Evolutionary conservation across 768 basidiomycete genomes (phyloP).

Genomic region (Phylloporus rhodoxanthus): DNA sequence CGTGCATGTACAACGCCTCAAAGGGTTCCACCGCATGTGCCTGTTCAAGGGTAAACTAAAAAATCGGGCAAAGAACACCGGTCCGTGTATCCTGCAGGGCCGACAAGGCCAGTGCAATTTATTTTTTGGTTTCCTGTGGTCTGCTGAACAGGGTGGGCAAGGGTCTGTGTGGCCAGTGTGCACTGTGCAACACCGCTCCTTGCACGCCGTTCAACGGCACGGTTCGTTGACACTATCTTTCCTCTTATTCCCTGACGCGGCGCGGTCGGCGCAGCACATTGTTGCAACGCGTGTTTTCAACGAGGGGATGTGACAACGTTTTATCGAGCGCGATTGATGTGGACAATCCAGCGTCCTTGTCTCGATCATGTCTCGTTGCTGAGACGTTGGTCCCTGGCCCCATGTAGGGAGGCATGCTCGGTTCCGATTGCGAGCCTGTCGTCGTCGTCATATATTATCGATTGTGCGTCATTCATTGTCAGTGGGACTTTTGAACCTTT

Average conservation of each 20-base stretch:
- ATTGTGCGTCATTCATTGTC: neutral
- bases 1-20: neutral
- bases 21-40: slow-evolving; percentile 7
- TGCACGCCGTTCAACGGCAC: neutral
- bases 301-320: slow-evolving; percentile 11
- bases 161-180: slow-evolving; percentile 1
- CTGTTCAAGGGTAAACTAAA: neutral
- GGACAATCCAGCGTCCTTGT: neutral
- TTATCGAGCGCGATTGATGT: slow-evolving; percentile 2
- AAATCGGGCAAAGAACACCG: neutral
- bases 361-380: slow-evolving; percentile 5
- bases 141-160: neutral
- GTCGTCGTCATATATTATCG: neutral
- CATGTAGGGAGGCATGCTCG: neutral
- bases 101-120: neutral
- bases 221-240: neutral
- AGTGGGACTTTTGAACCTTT: no score
- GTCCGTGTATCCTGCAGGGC: slow-evolving; percentile 8
- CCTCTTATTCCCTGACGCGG: neutral
- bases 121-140: neutral
- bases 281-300: slow-evolving; percentile 22
- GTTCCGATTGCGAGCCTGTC: slow-evolving; percentile 4
- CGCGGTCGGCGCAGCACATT: slow-evolving; percentile 10
- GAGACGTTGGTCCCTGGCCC: neutral
- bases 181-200: neutral